These are phyloP conservation scores for Graphilbum ipis-grandicollis DNA, from an alignment of 2,329 filamentous ascomycete genomes.

Conservation along the genomic window DNA sequence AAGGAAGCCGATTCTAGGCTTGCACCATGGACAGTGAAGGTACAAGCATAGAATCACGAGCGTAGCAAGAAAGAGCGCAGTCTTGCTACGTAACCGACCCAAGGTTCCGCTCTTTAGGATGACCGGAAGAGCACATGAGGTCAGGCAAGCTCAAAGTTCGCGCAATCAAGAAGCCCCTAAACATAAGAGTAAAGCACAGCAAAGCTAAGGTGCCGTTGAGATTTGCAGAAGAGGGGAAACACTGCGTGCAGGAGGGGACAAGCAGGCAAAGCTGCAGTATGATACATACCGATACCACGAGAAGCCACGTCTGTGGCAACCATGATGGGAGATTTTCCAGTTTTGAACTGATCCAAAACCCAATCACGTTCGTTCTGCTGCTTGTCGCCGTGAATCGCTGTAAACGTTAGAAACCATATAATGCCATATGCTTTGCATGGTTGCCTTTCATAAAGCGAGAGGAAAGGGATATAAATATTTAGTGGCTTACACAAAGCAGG, in stretches of 20 bases:
- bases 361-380: constrained; percentile 99
- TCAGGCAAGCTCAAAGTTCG: constrained; percentile 81
- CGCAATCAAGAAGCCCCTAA: constrained; percentile 77
- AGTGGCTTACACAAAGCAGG: constrained; percentile 66
- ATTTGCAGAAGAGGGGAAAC: constrained; percentile 26
- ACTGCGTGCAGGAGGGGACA: constrained; percentile 15
- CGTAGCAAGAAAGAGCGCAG: constrained; percentile 49
- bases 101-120: constrained; percentile 67
- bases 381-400: constrained; percentile 98
- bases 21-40: constrained; percentile 43
- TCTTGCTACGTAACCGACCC: constrained; percentile 55
- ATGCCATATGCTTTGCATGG: too few relatives aligned
- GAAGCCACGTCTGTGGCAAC: constrained; percentile 99
- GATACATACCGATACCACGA: constrained; percentile 99
- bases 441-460: too few relatives aligned
- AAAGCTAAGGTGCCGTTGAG: constrained; percentile 35
- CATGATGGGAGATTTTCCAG: constrained; percentile 98
- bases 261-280: constrained; percentile 13
- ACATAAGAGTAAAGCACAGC: constrained; percentile 83
- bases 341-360: constrained; percentile 99
- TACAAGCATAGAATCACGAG: constrained; percentile 63
- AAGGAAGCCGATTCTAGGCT: constrained; percentile 65
- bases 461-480: too few relatives aligned
- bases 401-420: too few relatives aligned
- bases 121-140: constrained; percentile 69